Evolutionary conservation across 176 grass and related monocot genomes (phyloP), one percentile per base, ranked within the genome.

Genomic region (Eragrostis curvula): DNA sequence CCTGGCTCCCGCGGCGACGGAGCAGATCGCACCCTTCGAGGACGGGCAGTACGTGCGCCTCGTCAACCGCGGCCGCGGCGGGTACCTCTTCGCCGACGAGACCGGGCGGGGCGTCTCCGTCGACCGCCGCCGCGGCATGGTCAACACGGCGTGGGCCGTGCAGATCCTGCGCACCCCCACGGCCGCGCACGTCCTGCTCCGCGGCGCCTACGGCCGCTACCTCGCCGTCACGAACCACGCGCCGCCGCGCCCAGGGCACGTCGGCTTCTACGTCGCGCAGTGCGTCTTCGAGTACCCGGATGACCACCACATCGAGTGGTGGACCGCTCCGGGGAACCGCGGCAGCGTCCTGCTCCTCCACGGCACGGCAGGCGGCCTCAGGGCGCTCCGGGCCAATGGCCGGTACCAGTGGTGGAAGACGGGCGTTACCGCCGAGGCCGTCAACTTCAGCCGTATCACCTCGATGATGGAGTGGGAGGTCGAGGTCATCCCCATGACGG

Each of bases 41-140:
- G 77, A 79, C 71, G 87, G 88, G 65, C 84, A 88, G 63, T 89
- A 87, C 84, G 91, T 89, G 68, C 87, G 90, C 23, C 87, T 85
- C 63, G 41, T 52, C 50, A 85, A 83, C 83, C 71, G 67, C 71
- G 80, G 73, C 80, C 84, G 79, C 70, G 66, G 71, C n/a, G 90
- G 67, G 29, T 74, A 80, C 71, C 79, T 82, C 79, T 82, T 69
- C 79, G 78, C 78, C 12, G 65, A 87, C 65, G 82, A 69, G 29
- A 12, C 40, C 39, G 85, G 66, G 68, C 41, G 41, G 73, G 81
- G 68, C 70, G 79, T 86, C 74, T 78, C 74, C 70, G 29, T 77
- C 14, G 87, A 71, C 74, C 5, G 0, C 66, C 57, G 44, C 70
- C 83, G 74, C 48, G 50, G 8, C 53, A 75, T 58, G 79, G 46